phyloP scores from a whole-genome alignment of 768 basidiomycete genomes.

The Tulasnella sp. region DNA sequence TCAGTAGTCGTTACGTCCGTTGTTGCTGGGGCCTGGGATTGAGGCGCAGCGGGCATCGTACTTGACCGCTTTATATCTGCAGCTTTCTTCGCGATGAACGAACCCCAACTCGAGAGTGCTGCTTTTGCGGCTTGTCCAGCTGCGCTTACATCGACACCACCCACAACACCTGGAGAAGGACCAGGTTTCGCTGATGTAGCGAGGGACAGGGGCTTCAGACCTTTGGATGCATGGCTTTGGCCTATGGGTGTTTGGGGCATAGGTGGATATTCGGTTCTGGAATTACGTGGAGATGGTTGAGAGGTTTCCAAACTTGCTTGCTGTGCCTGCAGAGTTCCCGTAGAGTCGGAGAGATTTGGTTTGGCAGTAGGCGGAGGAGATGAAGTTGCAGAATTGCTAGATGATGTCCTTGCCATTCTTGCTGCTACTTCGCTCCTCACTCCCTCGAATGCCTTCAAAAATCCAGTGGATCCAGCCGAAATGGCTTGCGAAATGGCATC shows the following conservation, averaged over 20 bases:
- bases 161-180: neutral
- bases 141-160: neutral
- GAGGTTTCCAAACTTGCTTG: slow-evolving; percentile 3
- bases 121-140: slow-evolving; percentile 12
- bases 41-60: neutral
- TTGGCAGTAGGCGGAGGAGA: neutral
- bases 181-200: slow-evolving; percentile 6
- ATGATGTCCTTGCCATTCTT: slow-evolving; percentile 16
- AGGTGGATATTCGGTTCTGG: neutral
- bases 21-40: neutral
- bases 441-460: slow-evolving; percentile 85
- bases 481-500: slow-evolving; percentile 77
- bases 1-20: neutral
- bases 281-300: neutral
- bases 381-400: slow-evolving; percentile 1
- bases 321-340: slow-evolving; percentile 3
- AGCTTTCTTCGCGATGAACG: slow-evolving; percentile 14
- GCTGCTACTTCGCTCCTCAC: slow-evolving; percentile 41
- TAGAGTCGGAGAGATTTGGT: neutral
- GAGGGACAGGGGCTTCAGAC: slow-evolving; percentile 15
- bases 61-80: neutral
- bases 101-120: slow-evolving; percentile 9
- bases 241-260: neutral
- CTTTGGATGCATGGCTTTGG: neutral
- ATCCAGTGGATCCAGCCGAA: slow-evolving; percentile 56